phyloP scores from a whole-genome alignment of 116 monocot genomes.

The Papilionanthe hybrid region DNA sequence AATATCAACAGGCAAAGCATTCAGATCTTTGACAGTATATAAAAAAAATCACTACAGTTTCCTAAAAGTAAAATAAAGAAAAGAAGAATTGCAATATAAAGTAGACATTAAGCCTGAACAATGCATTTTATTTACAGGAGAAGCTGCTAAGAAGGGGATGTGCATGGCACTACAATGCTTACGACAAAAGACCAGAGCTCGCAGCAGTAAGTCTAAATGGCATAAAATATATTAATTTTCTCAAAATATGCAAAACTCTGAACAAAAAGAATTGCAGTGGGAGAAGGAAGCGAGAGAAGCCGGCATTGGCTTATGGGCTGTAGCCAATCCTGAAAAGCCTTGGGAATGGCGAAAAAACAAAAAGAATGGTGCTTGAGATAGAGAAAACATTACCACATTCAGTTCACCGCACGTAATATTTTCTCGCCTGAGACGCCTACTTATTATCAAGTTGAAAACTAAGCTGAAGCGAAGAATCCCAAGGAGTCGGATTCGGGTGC shows the following conservation, averaged over 20 bases:
- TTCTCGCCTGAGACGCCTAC: no score
- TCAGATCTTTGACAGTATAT: no score
- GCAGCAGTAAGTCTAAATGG: slow-evolving; percentile 33
- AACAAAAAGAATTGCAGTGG: slow-evolving; percentile 40
- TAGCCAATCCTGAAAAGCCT: slow-evolving; percentile 58
- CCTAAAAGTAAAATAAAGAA: no score
- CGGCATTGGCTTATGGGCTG: slow-evolving; percentile 49
- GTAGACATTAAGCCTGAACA: background rate
- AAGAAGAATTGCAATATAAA: no score
- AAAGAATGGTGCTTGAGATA: slow-evolving; percentile 28
- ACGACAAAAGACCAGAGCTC: slow-evolving; percentile 70
- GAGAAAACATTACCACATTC: no score
- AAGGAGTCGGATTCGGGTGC: no score
- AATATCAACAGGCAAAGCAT: background rate
- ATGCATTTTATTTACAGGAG: slow-evolving; percentile 42
- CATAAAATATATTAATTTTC: no score
- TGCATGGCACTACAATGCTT: slow-evolving; percentile 89
- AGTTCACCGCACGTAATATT: no score
- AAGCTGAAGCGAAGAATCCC: no score
- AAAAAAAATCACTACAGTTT: no score
- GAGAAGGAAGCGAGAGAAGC: slow-evolving; percentile 45
- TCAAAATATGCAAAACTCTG: no score
- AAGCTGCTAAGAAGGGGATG: slow-evolving; percentile 69
- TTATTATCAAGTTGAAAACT: no score
- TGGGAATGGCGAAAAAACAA: slow-evolving; percentile 67